Base-by-base conservation (phyloP, 495 filamentous ascomycete genomes). In the Aspergillus asperescens region DNA sequence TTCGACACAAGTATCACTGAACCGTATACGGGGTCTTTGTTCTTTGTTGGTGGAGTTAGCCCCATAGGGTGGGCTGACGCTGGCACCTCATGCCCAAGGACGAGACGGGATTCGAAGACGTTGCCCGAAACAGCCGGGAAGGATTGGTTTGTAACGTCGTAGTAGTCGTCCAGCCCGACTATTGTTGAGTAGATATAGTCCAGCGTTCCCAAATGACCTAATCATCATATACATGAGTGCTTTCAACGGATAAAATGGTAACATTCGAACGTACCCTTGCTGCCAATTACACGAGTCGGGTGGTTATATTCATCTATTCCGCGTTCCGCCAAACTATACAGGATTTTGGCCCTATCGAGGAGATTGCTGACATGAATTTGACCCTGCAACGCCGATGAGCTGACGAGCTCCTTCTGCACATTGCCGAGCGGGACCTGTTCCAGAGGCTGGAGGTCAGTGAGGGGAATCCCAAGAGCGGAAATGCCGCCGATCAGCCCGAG, bases 271-370 rank as follows among this genome's bases (percentile, higher is more conserved):
- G 34, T 72, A 80, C 82, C 82, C 53, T 72, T 56, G 50, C 79
- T 82, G 19, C 82, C 82, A 54, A 85, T 84, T 15, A 85, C 82
- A 47, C 82, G 71, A 3, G 82, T 85, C 3, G 81, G 82, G 50
- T 81, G 82, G 51, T 73, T 72, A 62, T 78, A 84, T 44, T 82
- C 77, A 10, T 75, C 65, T 38, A 75, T 62, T 10, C 74, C 71
- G 19, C 72, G 62, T 57, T 81, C 67, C 8, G 82, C 81, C 52
- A 84, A 72, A 37, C 73, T 59, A 61, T 74, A 85, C 13, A 85
- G 72, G 10, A 75, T 59, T 53, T 82, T 71, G 34, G 82, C 81
- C 39, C 78, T 72, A 9, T 62, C 61, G 6, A 81, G 55, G 18
- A 85, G 79, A 24, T 69, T 75, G 16, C 78, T 70, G 39, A 60